Base-by-base conservation (phyloP, 1,284 basidiomycete genomes). In the Mycena sp. region DNA sequence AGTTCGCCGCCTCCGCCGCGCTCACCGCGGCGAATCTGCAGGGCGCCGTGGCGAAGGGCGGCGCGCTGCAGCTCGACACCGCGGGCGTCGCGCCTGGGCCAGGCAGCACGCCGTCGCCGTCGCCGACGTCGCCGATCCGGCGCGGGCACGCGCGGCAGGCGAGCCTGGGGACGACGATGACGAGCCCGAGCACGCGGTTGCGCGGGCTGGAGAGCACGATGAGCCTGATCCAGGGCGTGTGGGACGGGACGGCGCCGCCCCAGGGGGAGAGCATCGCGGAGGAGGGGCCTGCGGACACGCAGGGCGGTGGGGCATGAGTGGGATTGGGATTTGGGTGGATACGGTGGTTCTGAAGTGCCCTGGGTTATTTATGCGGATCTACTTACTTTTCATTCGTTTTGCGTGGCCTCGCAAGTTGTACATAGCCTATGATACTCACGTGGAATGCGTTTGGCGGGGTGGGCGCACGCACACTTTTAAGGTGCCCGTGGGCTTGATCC, bases 201-300 rank as follows among this genome's bases (percentile, higher is more conserved):
- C 85, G 96, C 71, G 96, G 94, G 74, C 81, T 99, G 75, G 97
- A 99, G 83, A 96, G 93, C 75, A 99, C 97, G 56, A 95, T 98
- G 83, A 92, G 91, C 71, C 87, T 99, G 77, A 98, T 99, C 73
- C 91, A 95, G 77, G 93, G 93, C 69, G 93, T 91, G 12, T 87
- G 90, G 75, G 94, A 95, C 65, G 92, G 90, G 40, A 85, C 79
- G 74, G 87, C 79, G 65, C 66, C 69, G 50, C 69, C 71, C 57
- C 71, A 75, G 58, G 77, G 81, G 51, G 67, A 65, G 23, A 32
- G 40, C 40, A 35, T 45, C 7, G 26, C 25, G 30, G 32, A 35
- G 32, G 32, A 35, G 9, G 32, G 32, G 32, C 7, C 32, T 35
- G 14, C 14, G 9, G 32, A 14, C 32, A 14, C 7, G 32, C 9